Evolutionary conservation across 352 stramenopile genomes (phyloP), one percentile per base, ranked within the genome.

Genomic region (Globisporangium cystogenes): DNA sequence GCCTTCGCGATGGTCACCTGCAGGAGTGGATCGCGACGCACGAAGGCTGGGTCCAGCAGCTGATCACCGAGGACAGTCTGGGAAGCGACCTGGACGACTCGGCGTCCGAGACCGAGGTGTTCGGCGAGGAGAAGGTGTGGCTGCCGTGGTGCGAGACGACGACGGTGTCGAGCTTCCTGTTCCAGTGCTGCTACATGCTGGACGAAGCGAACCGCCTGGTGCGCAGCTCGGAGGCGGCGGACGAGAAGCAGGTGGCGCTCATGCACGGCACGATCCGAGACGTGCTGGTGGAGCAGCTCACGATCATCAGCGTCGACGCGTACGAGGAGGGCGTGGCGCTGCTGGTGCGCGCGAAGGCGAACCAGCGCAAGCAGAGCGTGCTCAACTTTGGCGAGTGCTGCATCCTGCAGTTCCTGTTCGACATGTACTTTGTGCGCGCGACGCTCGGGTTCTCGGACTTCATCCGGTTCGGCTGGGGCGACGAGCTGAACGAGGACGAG

Each of bases 391-490:
- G 85, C 27, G 79, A 95, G 60, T 90, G 69, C 48, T 92, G 79
- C 53, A 77, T 89, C 50, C 70, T 87, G 52, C 85, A 95, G 64
- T 91, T 91, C 53, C 67, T 95, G 8, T 95, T 95, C 49, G 85
- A 95, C 53, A 84, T 95, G 75, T 93, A 95, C 58, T 95, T 93
- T 62, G 78, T 95, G 33, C 85, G 85, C 7, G 80, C 84, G 15
- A 89, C 81, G 15, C 66, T 93, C 23, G 85, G 85, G 11, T 90
- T 90, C 53, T 90, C 77, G 8, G 82, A 91, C 52, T 95, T 95
- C 43, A 74, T 92, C 55, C 85, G 85, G 24, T 95, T 95, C 56
- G 85, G 82, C 33, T 95, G 85, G 85, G 82, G 85, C 24, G 85
- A 95, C 48, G 80, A 92, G 20, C 61, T 92, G 42, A 69, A 89